phyloP scores from a whole-genome alignment of 768 basidiomycete species.

The Xanthoconium purpureum region DNA sequence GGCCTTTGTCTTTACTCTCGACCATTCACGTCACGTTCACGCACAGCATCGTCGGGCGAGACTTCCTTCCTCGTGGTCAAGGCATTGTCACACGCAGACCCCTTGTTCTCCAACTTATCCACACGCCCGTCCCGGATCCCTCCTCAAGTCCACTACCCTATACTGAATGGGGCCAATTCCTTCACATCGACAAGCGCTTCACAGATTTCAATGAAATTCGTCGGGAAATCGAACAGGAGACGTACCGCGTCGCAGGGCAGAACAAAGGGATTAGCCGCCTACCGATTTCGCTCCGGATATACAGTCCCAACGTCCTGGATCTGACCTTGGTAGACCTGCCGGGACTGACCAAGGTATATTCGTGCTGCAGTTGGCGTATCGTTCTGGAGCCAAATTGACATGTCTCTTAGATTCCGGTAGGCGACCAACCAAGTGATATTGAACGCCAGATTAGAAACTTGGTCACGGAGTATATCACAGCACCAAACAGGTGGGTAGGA shows the following conservation, averaged over 20 bases:
- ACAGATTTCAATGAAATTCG: conserved; percentile 95
- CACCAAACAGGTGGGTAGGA: conserved; percentile 80
- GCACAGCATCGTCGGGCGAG: conserved; percentile 86
- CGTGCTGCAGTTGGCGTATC: not conserved
- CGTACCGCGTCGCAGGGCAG: conserved; percentile 94
- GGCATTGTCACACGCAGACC: conserved; percentile 97
- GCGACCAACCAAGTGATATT: conserved; percentile 97
- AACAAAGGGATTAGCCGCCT: conserved; percentile 98
- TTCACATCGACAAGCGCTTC: conserved; percentile 93
- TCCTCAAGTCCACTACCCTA: conserved; percentile 44
- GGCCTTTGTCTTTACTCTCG: conserved; percentile 1
- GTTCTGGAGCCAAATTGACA: not conserved
- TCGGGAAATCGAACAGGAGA: conserved; percentile 97
- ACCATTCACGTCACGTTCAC: not conserved
- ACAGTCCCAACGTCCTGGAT: conserved; percentile 92
- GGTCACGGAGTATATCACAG: conserved; percentile 94
- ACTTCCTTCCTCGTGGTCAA: conserved; percentile 83
- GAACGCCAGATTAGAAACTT: conserved; percentile 93
- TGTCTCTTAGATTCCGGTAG: conserved; percentile 75
- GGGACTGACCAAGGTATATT: conserved; percentile 86
- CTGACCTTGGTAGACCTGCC: conserved; percentile 95
- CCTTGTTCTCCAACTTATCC: conserved; percentile 91
- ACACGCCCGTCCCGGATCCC: conserved; percentile 66
- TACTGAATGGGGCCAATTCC: conserved; percentile 94
- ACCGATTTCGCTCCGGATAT: conserved; percentile 93